Evolutionary conservation across 208 protist species (phyloP), one percentile per base, ranked within the genome.

Genomic region (Crithidia acanthocephali): DNA sequence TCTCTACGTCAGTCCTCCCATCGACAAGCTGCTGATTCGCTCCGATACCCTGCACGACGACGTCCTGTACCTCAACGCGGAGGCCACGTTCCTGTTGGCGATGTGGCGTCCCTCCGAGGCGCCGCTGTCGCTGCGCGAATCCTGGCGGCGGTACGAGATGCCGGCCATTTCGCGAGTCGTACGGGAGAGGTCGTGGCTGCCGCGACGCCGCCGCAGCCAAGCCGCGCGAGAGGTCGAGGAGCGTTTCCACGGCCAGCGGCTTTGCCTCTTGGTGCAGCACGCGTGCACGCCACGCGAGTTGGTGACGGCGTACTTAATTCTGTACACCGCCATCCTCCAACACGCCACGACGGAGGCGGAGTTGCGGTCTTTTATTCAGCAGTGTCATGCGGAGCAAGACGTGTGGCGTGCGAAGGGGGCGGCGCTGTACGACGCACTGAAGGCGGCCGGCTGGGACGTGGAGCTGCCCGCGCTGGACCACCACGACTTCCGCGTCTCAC

Each of bases 241-340:
- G 30, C 65, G 28, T 51, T 85, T 84, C 52, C 25, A 52, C 11
- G 71, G 78, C 0, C 47, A 80, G 20, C 82, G 84, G 7, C 77
- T 95, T 18, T 81, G 82, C 13, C 63, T 95, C 0, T 60, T 95
- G 9, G 81, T 95, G 22, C 87, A 92, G 30, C 64, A 86, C 18
- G 72, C 83, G 13, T 95, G 90, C 66, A 69, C 80, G 0, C 58
- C 72, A 1, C 13, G 79, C 28, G 76, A 95, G 44, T 72, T 95
- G 0, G 65, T 93, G 35, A 84, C 81, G 5, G 90, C 90, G 15
- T 86, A 92, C 45, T 74, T 92, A 23, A 58, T 95, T 15, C 74
- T 90, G 57, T 86, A 90, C 72, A 90, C 85, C 16, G 81, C 87
- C n/a, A 68, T 86, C 30, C 55, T 93, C 62, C 68, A 84, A 28